Evolutionary conservation across 2,329 filamentous ascomycete genomes (phyloP), one percentile per base, ranked within the genome.

Genomic region (Oidium heveae): DNA sequence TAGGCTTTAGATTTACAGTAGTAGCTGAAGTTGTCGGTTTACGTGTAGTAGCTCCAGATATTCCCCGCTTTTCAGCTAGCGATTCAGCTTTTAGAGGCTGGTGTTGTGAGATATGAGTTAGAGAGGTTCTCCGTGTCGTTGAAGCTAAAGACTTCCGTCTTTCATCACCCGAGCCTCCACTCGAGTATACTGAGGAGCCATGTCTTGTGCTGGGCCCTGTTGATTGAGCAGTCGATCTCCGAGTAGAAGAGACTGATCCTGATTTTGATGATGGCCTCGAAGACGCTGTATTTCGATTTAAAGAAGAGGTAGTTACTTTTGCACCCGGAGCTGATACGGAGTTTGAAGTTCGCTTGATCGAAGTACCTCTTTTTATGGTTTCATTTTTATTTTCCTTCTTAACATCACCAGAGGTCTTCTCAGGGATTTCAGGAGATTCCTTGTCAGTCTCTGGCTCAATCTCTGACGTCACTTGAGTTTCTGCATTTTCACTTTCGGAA

Each of bases 1-100:
- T 60, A 50, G 64, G 57, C 18, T 69, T 66, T 39, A 68, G 65
- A 24, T 66, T 64, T 22, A 68, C 57, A 13, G 62, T 61, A 49
- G 58, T 61, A 9, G 58, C 55, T 24, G 62, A 60, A 18, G 59
- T 59, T 20, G 61, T 57, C 43, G 63, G 61, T 47, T 63, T 65
- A 44, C 64, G 61, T 47, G 67, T 58, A 16, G 59, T 56, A 12
- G 60, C 41, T 37, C 56, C 39, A 55, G 59, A 39, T 24, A 53
- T 59, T 54, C 58, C 59, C 51, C 63, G 57, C 53, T 63, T 64
- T 56, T 63, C 63, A 18, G 63, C 60, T 16, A 61, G 52, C 18
- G 61, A 57, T 49, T 62, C 61, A 5, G 61, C 43, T 54, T 63
- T 65, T 7, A 57, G 54, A 7, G 61, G 56, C 54, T 61, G 59